Base-by-base conservation (phyloP, 768 basidiomycete genomes). In the Rhodotorula sphaerocarpa region DNA sequence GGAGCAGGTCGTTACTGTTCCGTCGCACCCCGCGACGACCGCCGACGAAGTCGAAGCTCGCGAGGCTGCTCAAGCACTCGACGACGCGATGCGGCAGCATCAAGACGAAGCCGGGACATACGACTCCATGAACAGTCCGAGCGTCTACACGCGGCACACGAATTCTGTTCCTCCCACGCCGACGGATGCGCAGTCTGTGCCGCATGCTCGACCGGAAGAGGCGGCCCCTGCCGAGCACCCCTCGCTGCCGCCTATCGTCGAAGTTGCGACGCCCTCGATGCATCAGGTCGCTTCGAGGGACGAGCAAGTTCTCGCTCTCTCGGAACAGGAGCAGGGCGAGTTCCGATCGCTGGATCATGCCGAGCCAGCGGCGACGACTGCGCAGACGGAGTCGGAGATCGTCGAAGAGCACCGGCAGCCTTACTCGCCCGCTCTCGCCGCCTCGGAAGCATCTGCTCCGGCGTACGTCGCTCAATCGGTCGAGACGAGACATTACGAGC, bases 191-290 rank as follows among this genome's bases (percentile, higher is more conserved):
- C 9, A n/a, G n/a, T n/a, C n/a, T n/a, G n/a, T 15, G 15, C 45
- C 7, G 39, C 46, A 53, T 33, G 50, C 12, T 3, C 28, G 5
- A 36, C 43, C 50, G 54, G 10, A 30, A 11, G 25, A 15, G 7
- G 21, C 30, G 10, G 27, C 10, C 0, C 44, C 44, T 11, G 5
- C 3, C 33, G 12, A 10, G 3, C 0, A 14, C 5, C 9, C 5
- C n/a, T 34, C 33, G 34, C 39, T 57, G 18, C 21, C n/a, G 11
- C 56, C 56, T 5, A 57, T 57, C 47, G 28, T 30, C 28, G 56
- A 57, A 28, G 46, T 50, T 5, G n/a, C 55, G 25, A 50, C 56
- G 9, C 56, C 56, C 6, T 34, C 56, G 14, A 30, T 48, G 36
- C 25, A 34, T 1, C 47, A 57, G 48, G 30, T 50, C 48, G 48